Evolutionary conservation across 768 basidiomycete genomes (phyloP).

Genomic region (Lactarius sanguifluus): DNA sequence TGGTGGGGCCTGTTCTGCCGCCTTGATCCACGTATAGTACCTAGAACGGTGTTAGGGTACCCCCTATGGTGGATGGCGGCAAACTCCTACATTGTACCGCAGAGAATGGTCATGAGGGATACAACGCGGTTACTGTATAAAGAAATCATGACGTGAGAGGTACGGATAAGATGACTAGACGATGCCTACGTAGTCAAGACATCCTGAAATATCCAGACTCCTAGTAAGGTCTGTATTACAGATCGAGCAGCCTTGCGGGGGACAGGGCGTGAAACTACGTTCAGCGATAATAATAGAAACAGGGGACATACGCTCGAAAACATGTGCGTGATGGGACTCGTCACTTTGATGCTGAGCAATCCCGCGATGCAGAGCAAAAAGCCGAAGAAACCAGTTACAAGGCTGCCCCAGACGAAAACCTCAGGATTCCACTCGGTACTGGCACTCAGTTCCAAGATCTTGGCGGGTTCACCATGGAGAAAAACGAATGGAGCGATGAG

Average conservation of each 20-base stretch:
- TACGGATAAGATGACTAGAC: neutral
- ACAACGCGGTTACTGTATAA: conserved; percentile 24
- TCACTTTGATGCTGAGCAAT: conserved; percentile 77
- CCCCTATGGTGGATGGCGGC: neutral
- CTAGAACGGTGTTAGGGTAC: conserved; percentile 33
- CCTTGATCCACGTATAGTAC: conserved; percentile 61
- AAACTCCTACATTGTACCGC: conserved; percentile 61
- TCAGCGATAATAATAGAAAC: neutral
- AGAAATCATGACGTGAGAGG: conserved; percentile 8
- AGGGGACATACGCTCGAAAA: conserved; percentile 62
- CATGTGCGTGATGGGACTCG: conserved; percentile 84
- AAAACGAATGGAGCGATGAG: conserved; percentile 64
- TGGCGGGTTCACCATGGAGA: conserved; percentile 51
- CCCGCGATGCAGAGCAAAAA: conserved; percentile 81
- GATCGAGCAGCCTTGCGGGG: conserved; percentile 65
- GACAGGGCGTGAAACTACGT: neutral
- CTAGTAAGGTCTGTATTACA: conserved; percentile 79
- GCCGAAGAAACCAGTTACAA: conserved; percentile 74
- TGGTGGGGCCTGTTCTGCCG: conserved; percentile 35
- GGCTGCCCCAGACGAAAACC: conserved; percentile 61
- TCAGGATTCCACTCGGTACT: conserved; percentile 48
- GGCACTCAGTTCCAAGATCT: conserved; percentile 42
- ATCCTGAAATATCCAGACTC: conserved; percentile 76
- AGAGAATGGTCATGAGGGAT: conserved; percentile 56
- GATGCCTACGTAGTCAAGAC: conserved; percentile 60